phyloP scores from a whole-genome alignment of 2,329 filamentous ascomycete species.

The Beauveria brongniartii region DNA sequence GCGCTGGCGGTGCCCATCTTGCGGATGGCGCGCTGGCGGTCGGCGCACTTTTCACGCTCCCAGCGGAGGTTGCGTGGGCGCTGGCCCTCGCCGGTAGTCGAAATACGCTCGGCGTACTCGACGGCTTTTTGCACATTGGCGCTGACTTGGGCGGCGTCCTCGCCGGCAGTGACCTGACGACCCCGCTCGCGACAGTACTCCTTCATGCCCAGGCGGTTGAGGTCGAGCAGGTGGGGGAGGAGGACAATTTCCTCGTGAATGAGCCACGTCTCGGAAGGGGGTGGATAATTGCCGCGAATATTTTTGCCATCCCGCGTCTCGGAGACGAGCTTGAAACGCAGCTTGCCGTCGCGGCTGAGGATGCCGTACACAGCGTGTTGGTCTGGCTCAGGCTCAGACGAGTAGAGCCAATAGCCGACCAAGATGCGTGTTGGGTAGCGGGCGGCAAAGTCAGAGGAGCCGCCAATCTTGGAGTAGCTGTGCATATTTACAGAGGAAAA shows the following conservation, averaged over 20 bases:
- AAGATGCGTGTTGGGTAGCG: constrained; percentile 12
- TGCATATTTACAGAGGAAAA: constrained; percentile 6
- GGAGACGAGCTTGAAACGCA: constrained; percentile 10
- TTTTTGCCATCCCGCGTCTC: constrained; percentile 7
- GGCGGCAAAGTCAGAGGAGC: constrained; percentile 9
- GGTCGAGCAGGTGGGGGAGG: neutral
- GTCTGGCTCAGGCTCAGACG: constrained; percentile 8
- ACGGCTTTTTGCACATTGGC: constrained; percentile 10
- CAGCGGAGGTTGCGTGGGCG: constrained; percentile 10
- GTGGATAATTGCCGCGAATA: constrained; percentile 3
- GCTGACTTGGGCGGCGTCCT: neutral
- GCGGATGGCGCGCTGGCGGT: constrained; percentile 4
- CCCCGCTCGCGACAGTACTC: constrained; percentile 11
- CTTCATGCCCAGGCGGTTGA: constrained; percentile 11
- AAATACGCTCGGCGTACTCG: constrained; percentile 4
- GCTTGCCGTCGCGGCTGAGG: constrained; percentile 10
- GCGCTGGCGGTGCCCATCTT: constrained; percentile 7
- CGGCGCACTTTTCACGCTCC: constrained; percentile 11
- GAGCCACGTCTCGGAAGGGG: constrained; percentile 6
- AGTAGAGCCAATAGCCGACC: constrained; percentile 12
- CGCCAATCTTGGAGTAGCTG: constrained; percentile 8
- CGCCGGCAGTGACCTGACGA: neutral
- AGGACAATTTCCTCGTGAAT: constrained; percentile 7
- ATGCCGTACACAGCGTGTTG: constrained; percentile 12
- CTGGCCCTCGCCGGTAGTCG: neutral